Evolutionary conservation across 768 basidiomycete genomes (phyloP), one percentile per base, ranked within the genome.

Genomic region (Phlebiopsis flavidoalba): DNA sequence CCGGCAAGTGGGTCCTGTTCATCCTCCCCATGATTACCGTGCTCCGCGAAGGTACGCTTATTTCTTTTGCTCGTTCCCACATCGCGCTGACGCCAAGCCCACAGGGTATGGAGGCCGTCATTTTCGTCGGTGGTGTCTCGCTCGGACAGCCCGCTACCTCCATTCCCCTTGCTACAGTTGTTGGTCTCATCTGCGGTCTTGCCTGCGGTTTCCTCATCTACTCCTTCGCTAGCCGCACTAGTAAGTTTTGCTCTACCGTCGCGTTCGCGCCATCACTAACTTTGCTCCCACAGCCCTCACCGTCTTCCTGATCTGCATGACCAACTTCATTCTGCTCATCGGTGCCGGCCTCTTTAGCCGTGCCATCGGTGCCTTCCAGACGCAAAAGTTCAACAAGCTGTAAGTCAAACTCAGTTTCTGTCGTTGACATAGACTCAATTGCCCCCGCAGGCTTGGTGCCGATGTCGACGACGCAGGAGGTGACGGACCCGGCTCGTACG

Each of bases 121-220:
- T 98, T 62, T 97, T 98, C 69, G 93, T 97, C 37, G 92, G 95
- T 3, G 94, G 95, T 54, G 94, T 98, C 36, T 88, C 95, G 4
- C 86, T 98, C 54, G 88, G 88, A 35, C 83, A 92, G 67, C 77
- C 85, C 5, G 95, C 91, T 1, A 83, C 80, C 1, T 83, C 95
- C 6, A 95, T 97, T 65, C 96, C 96, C 0, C 87, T 98, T 47
- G 89, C 96, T 7, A 84, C 93, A 52, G 88, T 98, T 60, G 84
- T 87, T 37, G 96, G 95, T 26, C 75, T 98, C 60, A 69, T 95
- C 57, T 83, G 84, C 56, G 95, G 96, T 14, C 73, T 91, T 54
- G 63, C 84, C 55, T 81, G 86, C 61, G 95, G 95, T 10, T 82
- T 82, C 70, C 45, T 91, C 62, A 87, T 95, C 69, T 95, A 95